Percentiles rank a stretch among this genome's conserved stretches.
phyloP scores from a whole-genome alignment of 1,284 basidiomycete species.

The Malassezia equina region DNA sequence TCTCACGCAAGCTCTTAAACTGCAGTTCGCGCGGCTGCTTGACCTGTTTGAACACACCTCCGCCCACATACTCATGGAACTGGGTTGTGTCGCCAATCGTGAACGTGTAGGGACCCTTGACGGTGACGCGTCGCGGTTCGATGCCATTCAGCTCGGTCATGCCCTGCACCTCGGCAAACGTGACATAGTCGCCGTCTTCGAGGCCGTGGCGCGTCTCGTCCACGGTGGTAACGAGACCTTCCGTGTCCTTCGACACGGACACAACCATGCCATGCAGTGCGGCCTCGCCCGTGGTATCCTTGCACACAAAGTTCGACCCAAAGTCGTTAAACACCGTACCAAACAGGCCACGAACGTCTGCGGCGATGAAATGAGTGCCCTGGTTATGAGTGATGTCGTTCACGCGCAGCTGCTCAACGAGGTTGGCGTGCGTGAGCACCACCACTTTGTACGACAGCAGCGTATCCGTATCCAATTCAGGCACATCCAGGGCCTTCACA shows the following conservation, averaged over 20 bases:
- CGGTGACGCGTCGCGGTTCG: slow-evolving; percentile 78
- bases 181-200: slow-evolving; percentile 94
- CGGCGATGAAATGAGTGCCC: slow-evolving; percentile 79
- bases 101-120: slow-evolving; percentile 59
- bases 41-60: slow-evolving; percentile 94
- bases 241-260: slow-evolving; percentile 55
- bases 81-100: slow-evolving; percentile 47
- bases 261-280: slow-evolving; percentile 91
- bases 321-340: slow-evolving; percentile 96
- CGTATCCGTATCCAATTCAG: slow-evolving; percentile 26
- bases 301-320: slow-evolving; percentile 82
- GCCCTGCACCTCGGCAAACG: slow-evolving; percentile 93
- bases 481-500: slow-evolving; percentile 57
- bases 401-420: slow-evolving; percentile 80
- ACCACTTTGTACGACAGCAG: slow-evolving; percentile 55
- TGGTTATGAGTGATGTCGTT: slow-evolving; percentile 61
- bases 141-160: slow-evolving; percentile 84
- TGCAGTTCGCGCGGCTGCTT: slow-evolving; percentile 92
- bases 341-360: slow-evolving; percentile 87
- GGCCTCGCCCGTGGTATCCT: slow-evolving; percentile 90
- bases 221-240: slow-evolving; percentile 86
- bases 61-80: slow-evolving; percentile 65
- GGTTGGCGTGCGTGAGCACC: slow-evolving; percentile 69
- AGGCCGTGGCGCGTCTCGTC: slow-evolving; percentile 96
- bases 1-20: slow-evolving; percentile 78